Base-by-base conservation (phyloP, 257 asterid genomes). In the Solanum ossicruentum region DNA sequence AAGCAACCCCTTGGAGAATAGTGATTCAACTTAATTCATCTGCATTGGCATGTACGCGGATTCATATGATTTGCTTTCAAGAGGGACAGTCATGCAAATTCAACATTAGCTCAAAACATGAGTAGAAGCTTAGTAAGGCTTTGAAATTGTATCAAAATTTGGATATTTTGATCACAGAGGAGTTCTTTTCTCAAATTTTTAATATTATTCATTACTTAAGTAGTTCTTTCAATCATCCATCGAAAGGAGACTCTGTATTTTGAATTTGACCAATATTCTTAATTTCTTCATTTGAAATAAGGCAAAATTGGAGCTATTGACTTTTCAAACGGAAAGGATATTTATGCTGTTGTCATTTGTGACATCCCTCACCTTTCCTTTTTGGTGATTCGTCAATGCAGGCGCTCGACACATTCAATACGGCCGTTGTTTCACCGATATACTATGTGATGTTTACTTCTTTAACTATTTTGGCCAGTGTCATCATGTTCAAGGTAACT, bases 331-430 rank as follows among this genome's bases (percentile, higher is more conserved):
- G 21, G 43, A 7, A 73, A 21, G 0, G 12, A 12, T 75, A 73
- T 13, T 45, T 47, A 73, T 13, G 9, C 41, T 13, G 21, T 73
- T 73, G 12, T 21, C 85, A 43, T 81, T 49, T 70, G 18, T 47
- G 51, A 20, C 82, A 71, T 63, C 70, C 60, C 83, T 82, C 80
- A 78, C 69, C 69, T 85, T 36, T 21, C 80, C 86, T 58, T 71
- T 79, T 52, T 82, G 43, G 67, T 78, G 36, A 88, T 70, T 87
- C 63, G 84, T 83, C 85, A 83, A 85, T 90, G 93, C 96, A 96
- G 98, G 99, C 99, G 5, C 98, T 96, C 7, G 98, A 95, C 92
- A 96, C 98, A 28, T 96, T 96, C 91, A 96, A 96, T 92, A 96
- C 99, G 45, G 99, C 99, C 3, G 98, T 96, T 65, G 98, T 96